Base-by-base conservation (phyloP, 169 alveolate genomes). In the Theileria parva region DNA sequence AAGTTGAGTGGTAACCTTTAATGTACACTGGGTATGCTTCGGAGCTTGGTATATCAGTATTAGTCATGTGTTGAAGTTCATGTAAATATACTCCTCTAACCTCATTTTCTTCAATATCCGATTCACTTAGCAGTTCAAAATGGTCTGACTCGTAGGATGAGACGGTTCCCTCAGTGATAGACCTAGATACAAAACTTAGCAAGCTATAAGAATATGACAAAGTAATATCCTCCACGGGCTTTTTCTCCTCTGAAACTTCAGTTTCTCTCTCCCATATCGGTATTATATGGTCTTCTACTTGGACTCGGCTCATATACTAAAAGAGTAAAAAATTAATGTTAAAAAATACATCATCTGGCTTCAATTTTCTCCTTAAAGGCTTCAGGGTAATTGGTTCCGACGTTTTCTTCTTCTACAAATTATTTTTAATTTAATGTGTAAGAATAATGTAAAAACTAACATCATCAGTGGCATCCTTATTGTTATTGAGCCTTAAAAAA, bases 291-390 rank as follows among this genome's bases (percentile, higher is more conserved):
- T 80, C 87, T 21, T 80, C 81, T 11, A 80, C 77, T 9, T 80
- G 71, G 11, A 80, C 80, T 3, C 80, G 80, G 23, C 76, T 28
- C 87, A 80, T 80, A 51, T 80, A 80, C 87, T 80, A 75, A 0
- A 37, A 11, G 57, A 27, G 17, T 3, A 21, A 65, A 21, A 37
- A 0, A 28, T n/a, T 27, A 39, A 13, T 2, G 32, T 34, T 19
- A 7, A n/a, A 34, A 25, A 28, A 72, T 71, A 80, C 87, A 60
- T 77, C 37, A 44, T 80, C 87, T 21, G 61, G 23, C 55, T 72
- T 74, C n/a, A 80, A 53, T 51, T 80, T 76, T n/a, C 69, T 73
- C 23, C 69, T 61, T 4, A 71, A 50, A 1, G 87, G 87, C 7
- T 78, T 73, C 34, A 79, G 39, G 27, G 86, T 79, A 6, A 57